phyloP scores from a whole-genome alignment of 176 grass and related monocot species.

The Triticum timopheevii region DNA sequence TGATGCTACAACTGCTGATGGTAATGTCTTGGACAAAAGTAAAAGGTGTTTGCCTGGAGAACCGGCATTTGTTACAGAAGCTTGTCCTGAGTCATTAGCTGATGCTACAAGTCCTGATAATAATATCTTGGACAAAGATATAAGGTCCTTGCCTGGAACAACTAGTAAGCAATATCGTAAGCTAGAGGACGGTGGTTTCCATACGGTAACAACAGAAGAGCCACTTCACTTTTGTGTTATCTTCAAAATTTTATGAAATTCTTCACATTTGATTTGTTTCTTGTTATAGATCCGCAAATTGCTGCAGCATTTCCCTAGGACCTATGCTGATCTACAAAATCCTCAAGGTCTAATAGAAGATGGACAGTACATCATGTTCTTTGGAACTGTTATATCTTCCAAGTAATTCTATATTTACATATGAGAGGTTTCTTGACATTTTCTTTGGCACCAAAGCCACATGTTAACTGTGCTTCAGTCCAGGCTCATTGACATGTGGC shows the following conservation, averaged over 20 bases:
- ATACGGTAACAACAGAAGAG: slow-evolving; percentile 58
- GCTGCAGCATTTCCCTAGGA: slow-evolving; percentile 93
- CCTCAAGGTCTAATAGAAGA: slow-evolving; percentile 72
- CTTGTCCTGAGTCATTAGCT: neutral
- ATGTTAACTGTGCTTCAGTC: slow-evolving; percentile 4
- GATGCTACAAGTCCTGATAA: slow-evolving; percentile 31
- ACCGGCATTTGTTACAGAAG: slow-evolving; percentile 22
- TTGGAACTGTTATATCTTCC: slow-evolving; percentile 75
- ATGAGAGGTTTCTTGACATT: slow-evolving; percentile 26
- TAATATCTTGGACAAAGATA: slow-evolving; percentile 63
- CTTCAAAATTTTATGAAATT: slow-evolving; percentile 2
- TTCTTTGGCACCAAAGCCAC: slow-evolving; percentile 8
- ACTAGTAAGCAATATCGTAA: slow-evolving; percentile 53
- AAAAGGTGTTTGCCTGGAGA: slow-evolving; percentile 59
- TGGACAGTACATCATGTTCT: slow-evolving; percentile 85
- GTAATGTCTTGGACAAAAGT: slow-evolving; percentile 58
- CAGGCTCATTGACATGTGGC: neutral
- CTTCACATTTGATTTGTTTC: slow-evolving; percentile 7
- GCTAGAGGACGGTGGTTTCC: slow-evolving; percentile 77
- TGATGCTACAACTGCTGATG: slow-evolving; percentile 35
- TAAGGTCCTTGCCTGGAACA: slow-evolving; percentile 63
- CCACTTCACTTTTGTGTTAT: neutral
- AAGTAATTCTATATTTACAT: slow-evolving; percentile 57
- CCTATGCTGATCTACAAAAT: slow-evolving; percentile 84
- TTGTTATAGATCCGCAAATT: slow-evolving; percentile 79